A percentile compares a stretch with the other conserved stretches of the same genome.
Evolutionary conservation across 768 basidiomycete species (phyloP).

Genomic region (Chalciporus sphaerocephalus): DNA sequence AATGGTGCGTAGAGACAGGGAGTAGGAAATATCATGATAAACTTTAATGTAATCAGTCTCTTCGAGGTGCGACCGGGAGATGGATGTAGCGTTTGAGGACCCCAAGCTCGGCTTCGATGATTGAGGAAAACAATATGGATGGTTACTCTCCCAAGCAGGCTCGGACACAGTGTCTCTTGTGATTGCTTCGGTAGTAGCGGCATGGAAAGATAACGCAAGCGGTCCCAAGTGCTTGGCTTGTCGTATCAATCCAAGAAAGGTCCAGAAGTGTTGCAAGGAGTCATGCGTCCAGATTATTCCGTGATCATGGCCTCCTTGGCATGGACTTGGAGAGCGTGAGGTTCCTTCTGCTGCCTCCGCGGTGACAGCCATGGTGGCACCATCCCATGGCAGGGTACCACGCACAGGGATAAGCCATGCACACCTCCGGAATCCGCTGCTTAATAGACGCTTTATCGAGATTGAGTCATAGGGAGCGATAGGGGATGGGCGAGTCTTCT

Average conservation of each 20-base stretch:
- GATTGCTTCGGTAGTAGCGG: conserved; percentile 20
- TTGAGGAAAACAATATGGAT: conserved; percentile 18
- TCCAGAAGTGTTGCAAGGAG: conserved; percentile 46
- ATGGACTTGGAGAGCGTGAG: conserved; percentile 18
- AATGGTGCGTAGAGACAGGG: conserved; percentile 46
- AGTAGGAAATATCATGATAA: conserved; percentile 49
- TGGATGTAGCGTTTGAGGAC: conserved; percentile 11
- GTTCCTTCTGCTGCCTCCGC: conserved; percentile 26
- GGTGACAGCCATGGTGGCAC: conserved; percentile 41
- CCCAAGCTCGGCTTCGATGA: conserved; percentile 9
- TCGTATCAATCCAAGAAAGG: conserved; percentile 42
- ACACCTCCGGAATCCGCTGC: conserved; percentile 36
- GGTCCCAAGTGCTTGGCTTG: conserved; percentile 38
- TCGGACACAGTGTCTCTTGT: conserved; percentile 14
- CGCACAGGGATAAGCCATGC: conserved; percentile 60
- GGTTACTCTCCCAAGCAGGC: conserved; percentile 24
- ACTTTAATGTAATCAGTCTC: conserved; percentile 52
- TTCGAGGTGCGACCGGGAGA: conserved; percentile 24
- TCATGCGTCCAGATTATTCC: conserved; percentile 45
- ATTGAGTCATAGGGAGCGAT: conserved; percentile 35
- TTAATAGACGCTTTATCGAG: conserved; percentile 27
- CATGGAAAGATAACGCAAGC: conserved; percentile 48
- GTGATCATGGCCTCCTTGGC: conserved; percentile 9
- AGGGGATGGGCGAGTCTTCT: conserved; percentile 33
- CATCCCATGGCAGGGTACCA: conserved; percentile 47